Conservation (phyloP, 352 stramenopile species). For the Phytopythium boreale region DNA sequence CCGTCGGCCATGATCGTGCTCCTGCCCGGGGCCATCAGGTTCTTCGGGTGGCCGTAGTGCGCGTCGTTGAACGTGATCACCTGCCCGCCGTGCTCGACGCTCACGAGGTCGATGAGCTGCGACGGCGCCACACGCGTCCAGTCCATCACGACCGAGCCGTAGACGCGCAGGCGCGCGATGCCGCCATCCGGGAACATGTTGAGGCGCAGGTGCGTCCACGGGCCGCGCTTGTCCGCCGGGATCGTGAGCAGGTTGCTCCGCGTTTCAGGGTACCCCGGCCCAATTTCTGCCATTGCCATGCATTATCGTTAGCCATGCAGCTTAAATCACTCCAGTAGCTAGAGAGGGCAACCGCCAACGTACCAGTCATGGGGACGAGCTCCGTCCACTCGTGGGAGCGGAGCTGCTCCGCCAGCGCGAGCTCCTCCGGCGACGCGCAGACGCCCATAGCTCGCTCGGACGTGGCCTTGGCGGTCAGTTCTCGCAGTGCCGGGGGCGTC, state of each 20-base stretch:
- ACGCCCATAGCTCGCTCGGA: conserved; percentile 51
- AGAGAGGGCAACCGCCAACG: neutral
- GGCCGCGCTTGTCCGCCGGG: conserved; percentile 24
- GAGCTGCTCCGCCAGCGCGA: conserved; percentile 44
- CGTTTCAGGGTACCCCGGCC: conserved; percentile 82
- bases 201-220: conserved; percentile 88
- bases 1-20: conserved; percentile 93
- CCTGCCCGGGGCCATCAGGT: conserved; percentile 83
- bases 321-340: neutral
- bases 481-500: conserved; percentile 29
- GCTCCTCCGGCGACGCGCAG: conserved; percentile 35
- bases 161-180: conserved; percentile 87
- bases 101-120: conserved; percentile 84
- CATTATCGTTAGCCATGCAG: neutral
- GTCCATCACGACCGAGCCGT: conserved; percentile 62
- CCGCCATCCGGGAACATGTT: conserved; percentile 94
- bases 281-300: conserved; percentile 24
- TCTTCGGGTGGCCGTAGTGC: conserved; percentile 93
- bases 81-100: conserved; percentile 74
- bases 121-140: conserved; percentile 47
- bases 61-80: conserved; percentile 92
- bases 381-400: conserved; percentile 58
- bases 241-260: conserved; percentile 84
- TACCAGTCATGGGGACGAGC: conserved; percentile 47
- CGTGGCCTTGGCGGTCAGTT: conserved; percentile 36